phyloP scores from a whole-genome alignment of 352 stramenopile species.

The Phytophthora aleatoria region DNA sequence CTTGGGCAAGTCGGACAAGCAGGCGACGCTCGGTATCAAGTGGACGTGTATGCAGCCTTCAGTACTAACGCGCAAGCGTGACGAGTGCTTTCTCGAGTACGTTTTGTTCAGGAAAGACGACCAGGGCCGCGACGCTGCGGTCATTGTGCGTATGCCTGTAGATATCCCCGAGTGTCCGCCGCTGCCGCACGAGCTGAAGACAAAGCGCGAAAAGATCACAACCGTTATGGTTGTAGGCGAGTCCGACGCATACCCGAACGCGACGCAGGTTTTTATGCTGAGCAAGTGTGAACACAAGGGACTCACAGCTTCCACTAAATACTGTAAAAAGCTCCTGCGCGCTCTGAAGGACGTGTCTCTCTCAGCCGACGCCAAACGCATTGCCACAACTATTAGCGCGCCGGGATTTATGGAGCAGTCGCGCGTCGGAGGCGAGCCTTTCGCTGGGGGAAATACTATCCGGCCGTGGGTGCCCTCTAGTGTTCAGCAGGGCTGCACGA shows the following conservation, averaged over 20 bases:
- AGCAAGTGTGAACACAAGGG: constrained; percentile 58
- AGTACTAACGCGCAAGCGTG: constrained; percentile 62
- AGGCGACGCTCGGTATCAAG: constrained; percentile 77
- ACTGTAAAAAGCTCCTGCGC: constrained; percentile 56
- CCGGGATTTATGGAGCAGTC: constrained; percentile 37
- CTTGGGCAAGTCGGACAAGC: constrained; percentile 41
- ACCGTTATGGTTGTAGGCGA: constrained; percentile 62
- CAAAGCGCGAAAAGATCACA: constrained; percentile 58
- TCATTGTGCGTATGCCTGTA: constrained; percentile 66
- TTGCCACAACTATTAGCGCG: constrained; percentile 58
- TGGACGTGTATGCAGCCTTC: constrained; percentile 73
- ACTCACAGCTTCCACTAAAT: constrained; percentile 44
- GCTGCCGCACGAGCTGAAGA: constrained; percentile 53
- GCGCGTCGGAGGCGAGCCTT: constrained; percentile 26
- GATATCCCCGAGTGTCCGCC: constrained; percentile 65
- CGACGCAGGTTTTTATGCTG: constrained; percentile 61
- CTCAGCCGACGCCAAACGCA: constrained; percentile 58
- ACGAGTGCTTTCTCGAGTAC: constrained; percentile 83
- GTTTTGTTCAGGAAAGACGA: constrained; percentile 63
- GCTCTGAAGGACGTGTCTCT: constrained; percentile 54
- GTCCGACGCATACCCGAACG: constrained; percentile 30
- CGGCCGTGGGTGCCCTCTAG: constrained; percentile 56
- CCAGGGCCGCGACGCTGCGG: constrained; percentile 55
- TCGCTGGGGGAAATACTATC: constrained; percentile 45
- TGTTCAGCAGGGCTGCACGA: constrained; percentile 52